A percentile compares a stretch with the other conserved stretches of the same genome.
Evolutionary conservation across 352 stramenopile genomes (phyloP).

Genomic region (Globisporangium nodosum): DNA sequence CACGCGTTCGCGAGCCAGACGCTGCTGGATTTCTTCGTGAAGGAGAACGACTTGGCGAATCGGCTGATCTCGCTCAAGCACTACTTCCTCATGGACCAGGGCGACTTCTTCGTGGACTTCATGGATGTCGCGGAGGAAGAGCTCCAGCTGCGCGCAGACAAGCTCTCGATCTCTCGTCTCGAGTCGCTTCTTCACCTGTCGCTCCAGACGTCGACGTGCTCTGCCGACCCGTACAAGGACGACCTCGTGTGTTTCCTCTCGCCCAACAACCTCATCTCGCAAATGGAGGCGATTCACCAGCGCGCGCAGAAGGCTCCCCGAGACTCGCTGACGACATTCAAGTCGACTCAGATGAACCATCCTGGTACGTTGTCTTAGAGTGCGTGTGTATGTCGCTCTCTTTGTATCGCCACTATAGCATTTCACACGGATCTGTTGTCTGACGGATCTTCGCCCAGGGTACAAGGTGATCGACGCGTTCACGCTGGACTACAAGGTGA

Average conservation of each 20-base stretch:
- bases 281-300: conserved; percentile 91
- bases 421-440: no score
- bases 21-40: conserved; percentile 75
- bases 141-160: conserved; percentile 84
- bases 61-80: conserved; percentile 90
- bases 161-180: conserved; percentile 84
- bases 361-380: conserved; percentile 17
- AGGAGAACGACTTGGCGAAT: conserved; percentile 75
- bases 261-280: conserved; percentile 84
- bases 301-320: conserved; percentile 56
- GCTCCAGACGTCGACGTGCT: conserved; percentile 91
- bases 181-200: conserved; percentile 94
- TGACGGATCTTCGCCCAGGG: conserved; percentile 15
- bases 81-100: conserved; percentile 98
- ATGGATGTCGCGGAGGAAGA: conserved; percentile 95
- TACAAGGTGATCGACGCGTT: conserved; percentile 96
- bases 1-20: conserved; percentile 75
- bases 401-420: neutral
- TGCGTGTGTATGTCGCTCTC: neutral
- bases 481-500: conserved; percentile 94
- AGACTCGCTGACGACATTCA: conserved; percentile 72
- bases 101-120: conserved; percentile 98
- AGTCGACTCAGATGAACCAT: conserved; percentile 57
- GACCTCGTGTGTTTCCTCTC: conserved; percentile 87
- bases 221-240: conserved; percentile 86